phyloP scores from a whole-genome alignment of 176 grass and related monocot species.

The Triticum dicoccoides region DNA sequence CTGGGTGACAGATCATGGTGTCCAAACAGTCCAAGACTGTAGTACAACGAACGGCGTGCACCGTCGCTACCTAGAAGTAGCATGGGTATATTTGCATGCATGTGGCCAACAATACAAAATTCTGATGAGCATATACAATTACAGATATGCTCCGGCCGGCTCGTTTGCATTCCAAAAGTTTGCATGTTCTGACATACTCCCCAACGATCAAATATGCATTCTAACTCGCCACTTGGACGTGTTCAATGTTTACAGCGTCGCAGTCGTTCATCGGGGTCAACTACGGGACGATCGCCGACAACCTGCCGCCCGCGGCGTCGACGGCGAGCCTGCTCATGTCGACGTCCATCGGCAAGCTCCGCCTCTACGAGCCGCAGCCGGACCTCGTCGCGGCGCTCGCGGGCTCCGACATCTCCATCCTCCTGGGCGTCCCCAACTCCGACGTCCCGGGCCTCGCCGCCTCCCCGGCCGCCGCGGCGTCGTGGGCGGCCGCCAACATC shows the following conservation, averaged over 20 bases:
- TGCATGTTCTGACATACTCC: too few species aligned
- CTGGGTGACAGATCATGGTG: neutral
- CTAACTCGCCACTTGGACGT: neutral
- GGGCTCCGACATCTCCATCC: constrained; percentile 65
- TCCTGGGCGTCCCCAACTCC: constrained; percentile 68
- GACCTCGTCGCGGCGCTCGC: constrained; percentile 52
- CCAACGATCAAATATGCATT: too few species aligned
- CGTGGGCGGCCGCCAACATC: constrained; percentile 69
- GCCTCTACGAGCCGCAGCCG: constrained; percentile 69
- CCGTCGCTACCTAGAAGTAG: neutral
- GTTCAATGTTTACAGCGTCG: constrained; percentile 39
- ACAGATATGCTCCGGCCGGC: too few species aligned
- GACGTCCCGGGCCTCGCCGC: constrained; percentile 73
- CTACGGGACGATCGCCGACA: constrained; percentile 82
- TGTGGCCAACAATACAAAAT: neutral
- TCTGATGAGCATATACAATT: neutral
- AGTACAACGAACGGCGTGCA: constrained; percentile 2
- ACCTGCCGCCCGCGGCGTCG: constrained; percentile 62
- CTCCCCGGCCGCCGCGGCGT: constrained; percentile 46
- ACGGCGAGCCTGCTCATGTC: constrained; percentile 68
- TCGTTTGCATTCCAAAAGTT: too few species aligned
- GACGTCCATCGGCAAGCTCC: constrained; percentile 76
- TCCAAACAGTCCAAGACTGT: neutral
- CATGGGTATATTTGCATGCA: neutral
- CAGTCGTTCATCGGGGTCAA: constrained; percentile 84